phyloP scores from a whole-genome alignment of 2,329 filamentous ascomycete genomes.

The Fusarium pseudonygamai region DNA sequence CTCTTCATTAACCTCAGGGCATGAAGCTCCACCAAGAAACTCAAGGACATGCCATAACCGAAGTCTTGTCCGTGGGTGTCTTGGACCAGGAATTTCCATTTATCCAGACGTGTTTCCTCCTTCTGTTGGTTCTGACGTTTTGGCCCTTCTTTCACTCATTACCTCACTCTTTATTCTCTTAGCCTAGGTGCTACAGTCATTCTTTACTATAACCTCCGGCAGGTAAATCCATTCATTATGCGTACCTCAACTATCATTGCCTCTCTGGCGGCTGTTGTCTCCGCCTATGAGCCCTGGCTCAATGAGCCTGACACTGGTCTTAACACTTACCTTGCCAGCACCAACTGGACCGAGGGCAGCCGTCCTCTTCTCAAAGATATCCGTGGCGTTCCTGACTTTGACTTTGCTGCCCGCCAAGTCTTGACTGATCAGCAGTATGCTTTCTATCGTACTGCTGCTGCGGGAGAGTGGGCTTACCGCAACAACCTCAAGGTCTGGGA shows the following conservation, averaged over 20 bases:
- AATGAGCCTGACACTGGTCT: conserved; percentile 51
- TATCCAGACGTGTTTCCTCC: background rate
- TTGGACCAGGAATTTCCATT: background rate
- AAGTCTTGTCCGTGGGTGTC: background rate
- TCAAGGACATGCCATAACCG: background rate
- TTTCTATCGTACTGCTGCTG: conserved; percentile 60
- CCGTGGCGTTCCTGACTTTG: conserved; percentile 59
- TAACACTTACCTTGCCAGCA: conserved; percentile 39
- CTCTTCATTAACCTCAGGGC: conserved; percentile 28
- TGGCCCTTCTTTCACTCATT: no score
- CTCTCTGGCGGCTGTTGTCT: conserved; percentile 39
- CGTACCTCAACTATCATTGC: conserved; percentile 21
- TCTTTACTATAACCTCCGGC: conserved; percentile 22
- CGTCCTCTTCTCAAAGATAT: conserved; percentile 54
- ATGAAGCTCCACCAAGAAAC: conserved; percentile 23
- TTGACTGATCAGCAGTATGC: conserved; percentile 55
- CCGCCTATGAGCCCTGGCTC: conserved; percentile 45
- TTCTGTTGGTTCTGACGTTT: background rate
- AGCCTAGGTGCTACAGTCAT: conserved; percentile 6
- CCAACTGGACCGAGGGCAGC: conserved; percentile 47
- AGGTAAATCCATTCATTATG: conserved; percentile 26
- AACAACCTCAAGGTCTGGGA: conserved; percentile 61
- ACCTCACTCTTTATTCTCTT: background rate
- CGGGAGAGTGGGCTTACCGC: conserved; percentile 61
- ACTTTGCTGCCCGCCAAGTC: conserved; percentile 57